Evolutionary conservation across 441 rosid genomes (phyloP).

Genomic region (Jatropha multifida): DNA sequence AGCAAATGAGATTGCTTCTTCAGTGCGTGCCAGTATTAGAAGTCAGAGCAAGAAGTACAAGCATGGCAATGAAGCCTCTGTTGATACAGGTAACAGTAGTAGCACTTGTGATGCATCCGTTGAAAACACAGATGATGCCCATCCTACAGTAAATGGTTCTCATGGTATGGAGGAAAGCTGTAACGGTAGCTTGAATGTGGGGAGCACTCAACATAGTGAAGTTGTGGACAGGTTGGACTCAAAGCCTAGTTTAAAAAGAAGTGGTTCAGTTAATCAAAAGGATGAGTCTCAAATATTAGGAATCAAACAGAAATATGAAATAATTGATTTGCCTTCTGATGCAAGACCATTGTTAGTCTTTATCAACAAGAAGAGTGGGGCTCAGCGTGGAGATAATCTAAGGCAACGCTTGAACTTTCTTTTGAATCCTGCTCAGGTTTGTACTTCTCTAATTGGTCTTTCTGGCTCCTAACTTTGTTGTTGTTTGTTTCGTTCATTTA

Average conservation of each 20-base stretch:
- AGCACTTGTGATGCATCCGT: conserved; percentile 50
- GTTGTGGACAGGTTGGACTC: conserved; percentile 48
- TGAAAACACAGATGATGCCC: conserved; percentile 62
- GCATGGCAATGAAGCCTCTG: conserved; percentile 57
- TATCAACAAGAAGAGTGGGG: conserved; percentile 96
- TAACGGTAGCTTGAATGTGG: conserved; percentile 40
- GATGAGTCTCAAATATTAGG: conserved; percentile 65
- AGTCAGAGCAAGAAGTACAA: conserved; percentile 81
- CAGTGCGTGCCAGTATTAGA: conserved; percentile 90
- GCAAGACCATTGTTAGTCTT: conserved; percentile 90
- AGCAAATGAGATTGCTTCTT: conserved; percentile 92
- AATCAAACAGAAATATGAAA: conserved; percentile 74
- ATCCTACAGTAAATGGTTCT: conserved; percentile 43
- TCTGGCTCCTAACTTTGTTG: not conserved
- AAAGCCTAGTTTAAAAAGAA: conserved; percentile 57
- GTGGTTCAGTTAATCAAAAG: conserved; percentile 65
- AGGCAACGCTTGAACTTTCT: conserved; percentile 81
- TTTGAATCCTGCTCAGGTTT: conserved; percentile 94
- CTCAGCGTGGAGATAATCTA: conserved; percentile 86
- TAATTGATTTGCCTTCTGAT: conserved; percentile 86
- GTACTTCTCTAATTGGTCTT: conserved; percentile 9
- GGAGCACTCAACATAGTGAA: conserved; percentile 36
- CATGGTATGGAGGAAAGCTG: conserved; percentile 49
- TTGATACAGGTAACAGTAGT: conserved; percentile 54
- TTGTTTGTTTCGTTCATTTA: conserved; percentile 1